These are phyloP conservation scores for Yarrowia deformans DNA, from an alignment of 805 yeast species.

Conservation along the genomic window DNA sequence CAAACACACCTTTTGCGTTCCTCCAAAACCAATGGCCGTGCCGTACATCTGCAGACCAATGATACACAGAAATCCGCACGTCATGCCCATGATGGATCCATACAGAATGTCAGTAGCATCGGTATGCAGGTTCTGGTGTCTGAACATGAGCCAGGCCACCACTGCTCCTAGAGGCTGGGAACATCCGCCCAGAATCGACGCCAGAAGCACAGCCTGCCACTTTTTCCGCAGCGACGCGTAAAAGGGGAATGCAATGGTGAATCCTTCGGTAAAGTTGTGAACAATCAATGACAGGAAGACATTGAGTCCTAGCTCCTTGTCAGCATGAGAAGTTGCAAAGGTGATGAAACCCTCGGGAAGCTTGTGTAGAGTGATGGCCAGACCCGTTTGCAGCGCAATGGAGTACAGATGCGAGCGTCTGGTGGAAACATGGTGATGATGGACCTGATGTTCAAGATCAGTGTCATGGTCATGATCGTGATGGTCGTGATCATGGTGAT, in stretches of 20 bases:
- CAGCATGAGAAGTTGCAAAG: constrained; percentile 74
- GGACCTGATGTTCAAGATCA: constrained; percentile 53
- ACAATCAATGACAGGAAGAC: constrained; percentile 85
- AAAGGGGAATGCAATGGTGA: constrained; percentile 89
- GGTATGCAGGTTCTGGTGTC: constrained; percentile 50
- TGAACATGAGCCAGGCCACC: constrained; percentile 63
- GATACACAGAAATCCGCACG: constrained; percentile 85
- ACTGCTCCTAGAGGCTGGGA: constrained; percentile 92
- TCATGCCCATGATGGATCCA: constrained; percentile 71
- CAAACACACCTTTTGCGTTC: constrained; percentile 65
- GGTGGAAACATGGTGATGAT: constrained; percentile 81
- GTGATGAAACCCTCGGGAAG: constrained; percentile 95
- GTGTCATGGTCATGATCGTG: constrained; percentile 44
- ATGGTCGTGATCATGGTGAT: constrained; percentile 26
- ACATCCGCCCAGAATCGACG: constrained; percentile 76
- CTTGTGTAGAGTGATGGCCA: constrained; percentile 88
- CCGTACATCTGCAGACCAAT: constrained; percentile 87
- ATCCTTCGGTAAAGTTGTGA: constrained; percentile 94
- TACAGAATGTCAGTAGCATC: constrained; percentile 54
- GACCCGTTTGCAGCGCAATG: constrained; percentile 87
- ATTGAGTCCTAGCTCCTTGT: constrained; percentile 73
- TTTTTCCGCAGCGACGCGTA: constrained; percentile 75
- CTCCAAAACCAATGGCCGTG: constrained; percentile 81
- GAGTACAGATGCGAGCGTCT: constrained; percentile 80
- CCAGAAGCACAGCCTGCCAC: constrained; percentile 65